Base-by-base conservation (phyloP, 106 monocot genomes). In the Dendrobium chrysotoxum region DNA sequence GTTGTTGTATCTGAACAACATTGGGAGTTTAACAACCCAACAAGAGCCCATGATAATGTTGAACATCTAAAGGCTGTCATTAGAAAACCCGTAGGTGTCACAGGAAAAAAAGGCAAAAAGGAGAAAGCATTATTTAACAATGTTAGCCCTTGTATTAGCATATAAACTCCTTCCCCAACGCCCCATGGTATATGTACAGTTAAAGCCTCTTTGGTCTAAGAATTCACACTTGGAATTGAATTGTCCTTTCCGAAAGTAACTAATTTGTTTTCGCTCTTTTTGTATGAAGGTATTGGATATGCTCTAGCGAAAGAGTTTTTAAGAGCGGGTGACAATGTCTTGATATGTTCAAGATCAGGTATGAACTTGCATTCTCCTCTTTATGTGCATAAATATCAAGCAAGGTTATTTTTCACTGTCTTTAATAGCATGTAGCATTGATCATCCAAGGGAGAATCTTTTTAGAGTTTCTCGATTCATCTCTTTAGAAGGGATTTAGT, bases 321-420 rank as follows among this genome's bases (percentile, higher is more conserved):
- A 72, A 89, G 89, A 86, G 84, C 92, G 30, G 98, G 98, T 20
- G 98, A 95, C 68, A 91, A 90, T 78, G 95, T 98, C 44, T 11
- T 98, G 70, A 83, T 98, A 84, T 98, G 98, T 78, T 92, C 98
- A 66, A 92, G 94, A 91, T 98, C 98, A 89, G 94, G 98, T 92
- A 87, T 39, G 20, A 26, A 40, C 2, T 40, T 35, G 35, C 55
- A 46, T 4, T 80, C 38, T 16, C 13, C 50, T 53, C n/a, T 17
- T 8, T 28, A 67, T 16, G 26, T 67, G 30, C 71, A 68, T 11
- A 20, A 50, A 40, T 73, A 40, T 73, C 40, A 17, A 15, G 35
- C 17, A 73, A 40, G 73, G 73, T 73, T 18, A 9, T 73, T 17
- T 40, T 73, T 40, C 28, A 68, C 28, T 40, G 18, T 73, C 17